Conservation (phyloP, 2,329 filamentous ascomycete genomes). For the Stachybotrys echinatus region DNA sequence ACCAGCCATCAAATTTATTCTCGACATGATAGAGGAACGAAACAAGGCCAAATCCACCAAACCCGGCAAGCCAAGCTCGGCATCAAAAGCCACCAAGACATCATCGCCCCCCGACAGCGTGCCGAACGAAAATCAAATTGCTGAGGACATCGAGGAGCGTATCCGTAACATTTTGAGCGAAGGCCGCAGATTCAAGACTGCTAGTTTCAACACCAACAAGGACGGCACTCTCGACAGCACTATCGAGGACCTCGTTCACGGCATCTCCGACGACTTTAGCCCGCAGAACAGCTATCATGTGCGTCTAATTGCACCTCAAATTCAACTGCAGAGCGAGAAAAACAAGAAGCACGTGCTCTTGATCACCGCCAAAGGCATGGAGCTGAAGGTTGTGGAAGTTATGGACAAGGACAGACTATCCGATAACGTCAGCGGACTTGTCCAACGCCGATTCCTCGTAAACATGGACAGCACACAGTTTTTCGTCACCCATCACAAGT, state of each 20-base stretch:
- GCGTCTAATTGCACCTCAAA: slow-evolving; percentile 91
- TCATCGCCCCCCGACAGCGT: slow-evolving; percentile 31
- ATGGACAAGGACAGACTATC: slow-evolving; percentile 94
- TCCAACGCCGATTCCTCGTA: slow-evolving; percentile 88
- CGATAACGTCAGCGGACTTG: slow-evolving; percentile 89
- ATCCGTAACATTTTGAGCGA: slow-evolving; percentile 84
- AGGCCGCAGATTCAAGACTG: slow-evolving; percentile 68
- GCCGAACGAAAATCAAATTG: slow-evolving; percentile 50
- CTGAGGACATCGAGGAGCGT: slow-evolving; percentile 69
- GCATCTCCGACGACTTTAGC: slow-evolving; percentile 82
- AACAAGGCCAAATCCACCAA: slow-evolving; percentile 57
- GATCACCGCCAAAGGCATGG: slow-evolving; percentile 96
- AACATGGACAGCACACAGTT: slow-evolving; percentile 98
- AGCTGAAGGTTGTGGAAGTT: slow-evolving; percentile 93
- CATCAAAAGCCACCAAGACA: slow-evolving; percentile 17
- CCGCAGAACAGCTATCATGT: slow-evolving; percentile 93
- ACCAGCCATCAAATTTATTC: slow-evolving; percentile 92
- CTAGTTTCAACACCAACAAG: slow-evolving; percentile 24
- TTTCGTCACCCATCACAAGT: slow-evolving; percentile 93
- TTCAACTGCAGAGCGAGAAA: slow-evolving; percentile 97
- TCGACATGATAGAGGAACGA: slow-evolving; percentile 96
- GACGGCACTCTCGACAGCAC: slow-evolving; percentile 31
- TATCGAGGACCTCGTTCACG: slow-evolving; percentile 61
- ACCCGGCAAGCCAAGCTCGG: slow-evolving; percentile 21
- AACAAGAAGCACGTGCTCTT: slow-evolving; percentile 95